Evolutionary conservation across 192 early-diverging fungal species (phyloP), one percentile per base, ranked within the genome.

Genomic region (Entrophospora sp.): DNA sequence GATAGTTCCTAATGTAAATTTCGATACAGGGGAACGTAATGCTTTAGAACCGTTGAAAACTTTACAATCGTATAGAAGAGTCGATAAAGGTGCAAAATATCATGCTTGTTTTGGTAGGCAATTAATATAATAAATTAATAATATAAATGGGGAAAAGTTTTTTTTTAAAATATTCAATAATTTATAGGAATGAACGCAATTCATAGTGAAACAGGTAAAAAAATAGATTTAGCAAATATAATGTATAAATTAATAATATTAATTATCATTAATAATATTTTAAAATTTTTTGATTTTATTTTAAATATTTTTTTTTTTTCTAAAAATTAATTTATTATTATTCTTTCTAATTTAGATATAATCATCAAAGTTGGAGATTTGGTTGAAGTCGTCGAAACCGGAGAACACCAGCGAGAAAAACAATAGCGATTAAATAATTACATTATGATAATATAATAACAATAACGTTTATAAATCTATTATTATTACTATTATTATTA

Each of bases 1-100:
- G 38, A 18, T 37, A 60, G 81, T 86, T 77, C 78, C 82, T 13
- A 85, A 79, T 22, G 71, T 86, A 9, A 77, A 85, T 43, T 72
- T 77, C 3, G 70, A 56, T 1, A 74, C 82, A 13, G 85, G 85
- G 24, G 35, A 46, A 28, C 83, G 76, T 74, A 61, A 73, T 20
- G 76, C 78, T 35, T 42, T 73, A 8, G 77, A 86, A 37, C 83
- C 85, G 14, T 72, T 78, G 37, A 74, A 72, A 61, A 75, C 80
- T 5, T 60, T 86, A 52, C 76, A 75, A 68, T 79, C 68, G 28
- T 77, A 81, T 52, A 69, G 85, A 18, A 76, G 83, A 36, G 67
- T 79, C 0, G 77, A 79, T 45, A 69, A 73, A 58, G 77, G 74
- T 31, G 72, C 70, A 37, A 81, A 77, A 53, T 81, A 70, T 46